Evolutionary conservation across 148 eudicot species (phyloP).

Genomic region (Silene conica): DNA sequence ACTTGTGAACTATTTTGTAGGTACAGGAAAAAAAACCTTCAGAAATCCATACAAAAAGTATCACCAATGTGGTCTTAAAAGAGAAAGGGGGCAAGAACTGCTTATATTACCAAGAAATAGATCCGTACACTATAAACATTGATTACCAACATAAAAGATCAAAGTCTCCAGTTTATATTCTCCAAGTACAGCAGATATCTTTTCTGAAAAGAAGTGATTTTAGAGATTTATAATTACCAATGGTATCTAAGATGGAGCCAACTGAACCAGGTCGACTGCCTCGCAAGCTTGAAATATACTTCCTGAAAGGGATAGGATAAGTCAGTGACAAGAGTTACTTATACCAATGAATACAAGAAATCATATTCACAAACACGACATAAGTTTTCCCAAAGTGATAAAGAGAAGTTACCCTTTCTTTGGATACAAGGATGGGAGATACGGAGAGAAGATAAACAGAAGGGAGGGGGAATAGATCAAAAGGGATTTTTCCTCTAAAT

Average conservation of each 20-base stretch:
- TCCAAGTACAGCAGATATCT: not conserved
- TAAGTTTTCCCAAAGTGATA: not conserved
- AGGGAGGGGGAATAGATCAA: not conserved
- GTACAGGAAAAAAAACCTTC: not conserved
- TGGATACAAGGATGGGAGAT: not conserved
- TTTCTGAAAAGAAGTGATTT: not conserved
- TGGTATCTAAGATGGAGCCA: conserved; percentile 60
- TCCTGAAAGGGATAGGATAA: conserved; percentile 54
- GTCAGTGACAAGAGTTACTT: not conserved
- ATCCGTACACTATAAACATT: not conserved
- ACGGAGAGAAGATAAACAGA: too few species aligned
- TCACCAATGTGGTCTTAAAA: not conserved
- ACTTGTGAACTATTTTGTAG: not conserved
- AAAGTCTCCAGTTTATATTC: not conserved
- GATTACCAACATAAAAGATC: not conserved
- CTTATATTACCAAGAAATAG: not conserved
- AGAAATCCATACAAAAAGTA: not conserved
- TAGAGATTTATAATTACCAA: conserved; percentile 40
- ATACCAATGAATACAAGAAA: not conserved
- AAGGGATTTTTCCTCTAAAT: not conserved
- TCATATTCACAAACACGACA: not conserved
- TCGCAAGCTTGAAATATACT: conserved; percentile 74
- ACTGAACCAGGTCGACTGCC: conserved; percentile 61
- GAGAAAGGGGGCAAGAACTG: not conserved
- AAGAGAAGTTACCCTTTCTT: not conserved